phyloP scores from a whole-genome alignment of 2,329 filamentous ascomycete species.

The Dendrostoma leiphaemia region DNA sequence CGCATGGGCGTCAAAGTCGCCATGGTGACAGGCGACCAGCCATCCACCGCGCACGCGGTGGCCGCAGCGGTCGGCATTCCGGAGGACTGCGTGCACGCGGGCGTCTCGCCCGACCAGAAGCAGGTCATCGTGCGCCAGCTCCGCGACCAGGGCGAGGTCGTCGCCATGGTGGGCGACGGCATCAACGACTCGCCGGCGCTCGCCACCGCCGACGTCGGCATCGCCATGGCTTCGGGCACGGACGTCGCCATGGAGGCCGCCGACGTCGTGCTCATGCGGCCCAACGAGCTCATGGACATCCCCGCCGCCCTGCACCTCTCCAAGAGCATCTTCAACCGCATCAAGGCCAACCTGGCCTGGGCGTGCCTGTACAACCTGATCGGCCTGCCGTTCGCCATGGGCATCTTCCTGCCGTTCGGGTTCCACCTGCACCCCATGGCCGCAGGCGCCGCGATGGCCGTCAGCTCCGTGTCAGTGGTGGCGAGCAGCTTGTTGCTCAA shows the following conservation, averaged over 20 bases:
- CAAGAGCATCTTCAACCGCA: constrained; percentile 81
- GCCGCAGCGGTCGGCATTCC: constrained; percentile 81
- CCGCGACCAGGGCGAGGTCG: constrained; percentile 70
- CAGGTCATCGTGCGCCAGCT: constrained; percentile 78
- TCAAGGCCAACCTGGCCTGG: constrained; percentile 91
- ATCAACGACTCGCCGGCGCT: constrained; percentile 98
- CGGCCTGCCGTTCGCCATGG: constrained; percentile 95
- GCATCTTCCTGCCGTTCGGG: constrained; percentile 86
- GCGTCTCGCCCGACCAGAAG: constrained; percentile 89
- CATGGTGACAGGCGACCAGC: constrained; percentile 92
- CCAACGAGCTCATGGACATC: constrained; percentile 89
- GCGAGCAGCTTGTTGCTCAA: constrained; percentile 79
- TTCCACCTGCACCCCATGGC: constrained; percentile 89
- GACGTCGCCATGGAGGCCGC: constrained; percentile 98
- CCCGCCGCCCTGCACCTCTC: constrained; percentile 81
- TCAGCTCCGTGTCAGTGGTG: constrained; percentile 86
- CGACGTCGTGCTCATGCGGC: constrained; percentile 92
- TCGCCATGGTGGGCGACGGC: constrained; percentile 97
- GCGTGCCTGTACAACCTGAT: constrained; percentile 90
- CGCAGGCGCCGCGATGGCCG: constrained; percentile 91
- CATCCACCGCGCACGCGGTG: constrained; percentile 78
- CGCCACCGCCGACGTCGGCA: constrained; percentile 88
- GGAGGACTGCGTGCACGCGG: constrained; percentile 72
- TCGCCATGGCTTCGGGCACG: constrained; percentile 87
- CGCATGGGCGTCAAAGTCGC: constrained; percentile 83